Evolutionary conservation across 139 green algal genomes (phyloP), one percentile per base, ranked within the genome.

Genomic region (Chlamydomonas sp.): DNA sequence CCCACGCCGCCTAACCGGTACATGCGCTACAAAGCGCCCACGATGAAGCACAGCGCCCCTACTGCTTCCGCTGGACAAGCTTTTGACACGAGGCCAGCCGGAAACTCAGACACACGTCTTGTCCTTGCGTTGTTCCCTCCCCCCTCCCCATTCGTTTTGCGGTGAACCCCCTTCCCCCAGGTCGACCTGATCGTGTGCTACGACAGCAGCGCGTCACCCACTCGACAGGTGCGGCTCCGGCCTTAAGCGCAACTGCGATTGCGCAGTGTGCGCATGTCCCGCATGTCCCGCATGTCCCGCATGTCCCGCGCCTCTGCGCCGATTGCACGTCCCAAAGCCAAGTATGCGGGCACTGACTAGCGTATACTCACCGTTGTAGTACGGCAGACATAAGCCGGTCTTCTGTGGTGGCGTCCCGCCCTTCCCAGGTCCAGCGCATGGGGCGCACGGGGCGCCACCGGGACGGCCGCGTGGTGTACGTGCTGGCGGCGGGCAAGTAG

Each of bases 181-280:
- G 97, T 99, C 16, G 97, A 98, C 90, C 94, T 99, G 7, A 98
- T 99, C 67, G 89, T 99, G 5, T 98, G 97, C 94, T 99, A 93
- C 86, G 98, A 99, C 85, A 88, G 92, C 59, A 92, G 87, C 72
- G 92, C 95, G 15, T 97, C 94, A 4, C 96, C 96, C 58, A 95
- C 93, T 0, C 94, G 97, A 72, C 92, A 96, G 77, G 95, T 96
- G 67, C 31, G 31, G 31, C 31, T 49, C 31, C 31, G 31, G 31
- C 31, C 31, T 49, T 49, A 49, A 49, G 31, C 31, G 31, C 31
- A 49, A 49, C 31, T 49, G 31, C 31, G 31, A 49, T 49, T 49
- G 31, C 31, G 31, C 31, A 49, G 31, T 49, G 31, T 49, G 31
- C 31, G 31, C 31, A 49, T 49, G 31, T 49, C 31, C 31, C 31